Evolutionary conservation across 352 stramenopile species (phyloP).

Genomic region (Pythium dissotocum): DNA sequence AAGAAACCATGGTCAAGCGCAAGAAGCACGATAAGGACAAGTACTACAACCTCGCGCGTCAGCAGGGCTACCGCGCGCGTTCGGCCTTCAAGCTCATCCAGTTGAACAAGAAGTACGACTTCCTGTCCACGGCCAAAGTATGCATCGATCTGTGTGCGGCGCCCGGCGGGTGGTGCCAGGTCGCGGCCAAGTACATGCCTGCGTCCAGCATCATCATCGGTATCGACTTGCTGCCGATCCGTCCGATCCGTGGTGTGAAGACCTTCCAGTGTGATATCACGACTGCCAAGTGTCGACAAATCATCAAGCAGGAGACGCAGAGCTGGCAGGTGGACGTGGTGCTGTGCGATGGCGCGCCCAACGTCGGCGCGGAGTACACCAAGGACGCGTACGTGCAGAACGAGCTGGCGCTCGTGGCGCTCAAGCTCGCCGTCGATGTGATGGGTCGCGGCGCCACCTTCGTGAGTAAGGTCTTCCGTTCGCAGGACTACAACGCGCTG

Average conservation of each 20-base stretch:
- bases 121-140: conserved; percentile 95
- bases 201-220: conserved; percentile 96
- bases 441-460: conserved; percentile 94
- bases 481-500: conserved; percentile 98
- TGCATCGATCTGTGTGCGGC: conserved; percentile 99
- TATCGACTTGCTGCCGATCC: conserved; percentile 99
- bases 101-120: conserved; percentile 99
- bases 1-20: conserved; percentile 86
- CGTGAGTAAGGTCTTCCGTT: conserved; percentile 97
- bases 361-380: conserved; percentile 97
- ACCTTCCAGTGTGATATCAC: conserved; percentile 97
- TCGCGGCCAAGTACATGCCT: conserved; percentile 89
- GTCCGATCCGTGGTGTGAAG: conserved; percentile 95
- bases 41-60: conserved; percentile 98
- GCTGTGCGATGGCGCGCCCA: conserved; percentile 98
- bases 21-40: conserved; percentile 99
- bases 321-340: conserved; percentile 96
- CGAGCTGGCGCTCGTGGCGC: conserved; percentile 94
- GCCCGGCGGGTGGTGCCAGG: conserved; percentile 98
- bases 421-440: conserved; percentile 97
- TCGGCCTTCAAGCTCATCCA: conserved; percentile 99
- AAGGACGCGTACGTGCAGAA: conserved; percentile 99
- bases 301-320: conserved; percentile 93
- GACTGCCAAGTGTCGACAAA: conserved; percentile 85
- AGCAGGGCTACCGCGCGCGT: conserved; percentile 98